Base-by-base conservation (phyloP, 1,139 yeast species). In the Taphrina sp. region DNA sequence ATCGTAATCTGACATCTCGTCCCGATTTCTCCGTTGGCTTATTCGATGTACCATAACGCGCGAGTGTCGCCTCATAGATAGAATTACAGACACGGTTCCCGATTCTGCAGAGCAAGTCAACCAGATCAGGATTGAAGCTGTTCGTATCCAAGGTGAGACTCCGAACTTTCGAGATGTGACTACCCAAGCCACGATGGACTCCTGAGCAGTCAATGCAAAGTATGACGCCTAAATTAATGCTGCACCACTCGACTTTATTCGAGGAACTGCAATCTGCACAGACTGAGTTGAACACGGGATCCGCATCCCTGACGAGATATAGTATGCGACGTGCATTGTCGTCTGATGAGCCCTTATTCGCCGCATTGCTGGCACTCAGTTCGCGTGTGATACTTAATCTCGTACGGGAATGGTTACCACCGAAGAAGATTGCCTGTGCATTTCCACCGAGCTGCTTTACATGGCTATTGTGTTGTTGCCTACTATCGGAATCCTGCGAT, bases 121-220 rank as follows among this genome's bases (percentile, higher is more conserved):
- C 68, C 63, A 87, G 80, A 46, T 80, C 83, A 26, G 68, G 72
- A 2, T 76, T 71, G 89, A 96, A 92, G 12, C 76, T 72, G 1
- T 66, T 69, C 1, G 76, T 74, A 66, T 92, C 98, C 64, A 89
- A 76, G 1, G 95, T 83, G 61, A 92, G 72, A 0, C 95, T 86
- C 61, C 94, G 80, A 3, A 89, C 85, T 62, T 79, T 79, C 20
- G 95, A 83, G 3, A 87, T 74, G 61, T 82, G 85, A 0, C 83
- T 71, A 0, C 95, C 95, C 60, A 90, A 71, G 31, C 86, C 78
- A 61, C 94, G 77, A 69, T 90, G 97, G 0, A 76, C 74, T 1
- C 80, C 79, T 0, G 95, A 83, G 65, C 97, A 90, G 47, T 83
- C 82, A 38, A 88, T 82, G 69, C 97, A 90, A 38, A 90, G 74